Conservation (phyloP, 169 alveolate genomes). For the Eimeria praecox region DNA sequence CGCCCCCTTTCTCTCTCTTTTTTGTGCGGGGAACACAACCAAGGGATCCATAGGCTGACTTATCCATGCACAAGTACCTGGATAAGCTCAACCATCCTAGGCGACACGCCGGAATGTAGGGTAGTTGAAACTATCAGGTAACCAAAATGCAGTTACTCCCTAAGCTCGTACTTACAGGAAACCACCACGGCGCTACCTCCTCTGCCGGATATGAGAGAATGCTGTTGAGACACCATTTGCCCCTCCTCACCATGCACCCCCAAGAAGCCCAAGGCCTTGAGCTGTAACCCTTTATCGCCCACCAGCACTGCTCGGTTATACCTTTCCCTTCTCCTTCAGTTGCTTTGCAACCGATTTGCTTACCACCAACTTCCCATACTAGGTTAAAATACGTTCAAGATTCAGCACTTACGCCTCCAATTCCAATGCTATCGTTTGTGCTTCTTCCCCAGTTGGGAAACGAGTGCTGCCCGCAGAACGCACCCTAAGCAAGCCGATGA, state of each 20-base stretch:
- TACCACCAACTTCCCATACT: neutral
- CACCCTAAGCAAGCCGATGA: neutral
- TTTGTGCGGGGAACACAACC: neutral
- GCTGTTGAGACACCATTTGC: neutral
- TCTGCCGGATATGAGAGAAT: neutral
- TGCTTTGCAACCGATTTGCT: neutral
- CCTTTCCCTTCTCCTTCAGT: neutral
- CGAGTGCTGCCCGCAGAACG: neutral
- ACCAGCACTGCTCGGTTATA: neutral
- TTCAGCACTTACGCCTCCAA: neutral
- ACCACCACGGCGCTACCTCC: neutral
- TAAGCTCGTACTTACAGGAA: neutral
- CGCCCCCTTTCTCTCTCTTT: neutral
- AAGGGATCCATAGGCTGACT: neutral
- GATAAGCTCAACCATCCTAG: neutral
- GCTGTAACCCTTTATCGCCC: neutral
- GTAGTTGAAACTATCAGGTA: neutral
- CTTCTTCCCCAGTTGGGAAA: neutral
- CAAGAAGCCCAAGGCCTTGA: neutral
- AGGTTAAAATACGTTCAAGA: no score
- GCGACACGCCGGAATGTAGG: neutral
- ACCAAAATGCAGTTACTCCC: neutral
- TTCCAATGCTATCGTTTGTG: neutral
- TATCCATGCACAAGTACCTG: neutral
- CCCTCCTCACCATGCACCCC: neutral